Evolutionary conservation across 148 eudicot species (phyloP).

Genomic region (Mesembryanthemum crystallinum): DNA sequence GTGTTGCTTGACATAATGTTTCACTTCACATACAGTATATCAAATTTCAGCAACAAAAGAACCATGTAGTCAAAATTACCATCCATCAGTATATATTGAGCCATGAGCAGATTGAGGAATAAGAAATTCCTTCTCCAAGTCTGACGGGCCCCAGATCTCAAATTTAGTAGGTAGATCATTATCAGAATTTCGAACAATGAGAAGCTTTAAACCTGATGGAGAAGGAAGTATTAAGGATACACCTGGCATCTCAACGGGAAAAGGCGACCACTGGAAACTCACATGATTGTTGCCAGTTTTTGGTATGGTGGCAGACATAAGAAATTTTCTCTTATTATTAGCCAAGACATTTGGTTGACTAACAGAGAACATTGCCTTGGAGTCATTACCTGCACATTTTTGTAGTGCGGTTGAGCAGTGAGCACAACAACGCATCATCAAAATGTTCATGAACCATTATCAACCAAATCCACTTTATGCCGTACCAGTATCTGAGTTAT

Average conservation of each 20-base stretch:
- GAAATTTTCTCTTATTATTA: constrained; percentile 53
- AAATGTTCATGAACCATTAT: not conserved
- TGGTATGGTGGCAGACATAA: constrained; percentile 43
- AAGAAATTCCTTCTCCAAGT: constrained; percentile 56
- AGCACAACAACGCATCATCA: not conserved
- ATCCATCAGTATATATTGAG: constrained; percentile 68
- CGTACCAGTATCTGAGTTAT: constrained; percentile 29
- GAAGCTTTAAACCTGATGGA: constrained; percentile 74
- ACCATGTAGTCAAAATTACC: constrained; percentile 37
- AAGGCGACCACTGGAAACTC: constrained; percentile 64
- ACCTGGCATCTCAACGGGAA: constrained; percentile 60
- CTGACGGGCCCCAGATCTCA: constrained; percentile 63
- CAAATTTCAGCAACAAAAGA: not conserved
- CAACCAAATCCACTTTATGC: not conserved
- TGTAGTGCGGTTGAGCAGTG: not conserved
- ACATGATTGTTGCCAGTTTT: constrained; percentile 29
- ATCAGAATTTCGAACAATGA: constrained; percentile 58
- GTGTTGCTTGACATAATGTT: not conserved
- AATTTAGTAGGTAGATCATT: constrained; percentile 55
- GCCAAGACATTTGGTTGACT: constrained; percentile 63
- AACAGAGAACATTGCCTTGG: constrained; percentile 53
- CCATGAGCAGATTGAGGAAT: constrained; percentile 62
- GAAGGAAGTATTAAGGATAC: constrained; percentile 59
- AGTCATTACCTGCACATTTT: constrained; percentile 37
- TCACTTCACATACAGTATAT: not conserved